phyloP scores from a whole-genome alignment of 306 rosid genomes.

The Citrullus mucosospermus region DNA sequence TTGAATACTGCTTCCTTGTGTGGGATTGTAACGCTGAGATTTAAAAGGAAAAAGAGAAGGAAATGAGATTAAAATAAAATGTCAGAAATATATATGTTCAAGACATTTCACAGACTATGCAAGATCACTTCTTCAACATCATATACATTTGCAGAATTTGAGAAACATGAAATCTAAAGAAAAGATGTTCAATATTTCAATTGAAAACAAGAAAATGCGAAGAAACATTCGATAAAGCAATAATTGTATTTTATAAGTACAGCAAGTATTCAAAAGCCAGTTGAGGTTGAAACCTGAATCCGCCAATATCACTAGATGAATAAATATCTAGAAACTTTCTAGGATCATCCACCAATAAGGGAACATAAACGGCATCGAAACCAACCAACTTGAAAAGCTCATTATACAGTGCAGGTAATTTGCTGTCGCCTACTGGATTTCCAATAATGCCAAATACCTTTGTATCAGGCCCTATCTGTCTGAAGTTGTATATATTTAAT shows the following conservation, averaged over 20 bases:
- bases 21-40: slow-evolving; percentile 64
- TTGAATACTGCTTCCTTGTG: slow-evolving; percentile 71
- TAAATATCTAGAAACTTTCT: slow-evolving; percentile 60
- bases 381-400: slow-evolving; percentile 68
- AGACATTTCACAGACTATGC: neutral
- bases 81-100: neutral
- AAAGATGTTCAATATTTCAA: neutral
- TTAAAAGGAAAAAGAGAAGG: slow-evolving; percentile 7
- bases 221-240: neutral
- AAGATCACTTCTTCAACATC: neutral
- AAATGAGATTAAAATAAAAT: slow-evolving; percentile 3
- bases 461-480: slow-evolving; percentile 54
- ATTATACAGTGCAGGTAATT: slow-evolving; percentile 62
- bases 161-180: neutral
- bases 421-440: slow-evolving; percentile 88
- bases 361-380: slow-evolving; percentile 59
- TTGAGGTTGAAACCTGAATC: slow-evolving; percentile 61
- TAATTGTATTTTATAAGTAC: neutral
- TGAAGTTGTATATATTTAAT: slow-evolving; percentile 54
- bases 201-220: neutral
- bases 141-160: neutral
- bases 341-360: slow-evolving; percentile 72
- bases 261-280: neutral
- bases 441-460: slow-evolving; percentile 85
- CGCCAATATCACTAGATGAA: slow-evolving; percentile 66